Evolutionary conservation across 352 stramenopile genomes (phyloP), one percentile per base, ranked within the genome.

Genomic region (Phytophthora pluvialis): DNA sequence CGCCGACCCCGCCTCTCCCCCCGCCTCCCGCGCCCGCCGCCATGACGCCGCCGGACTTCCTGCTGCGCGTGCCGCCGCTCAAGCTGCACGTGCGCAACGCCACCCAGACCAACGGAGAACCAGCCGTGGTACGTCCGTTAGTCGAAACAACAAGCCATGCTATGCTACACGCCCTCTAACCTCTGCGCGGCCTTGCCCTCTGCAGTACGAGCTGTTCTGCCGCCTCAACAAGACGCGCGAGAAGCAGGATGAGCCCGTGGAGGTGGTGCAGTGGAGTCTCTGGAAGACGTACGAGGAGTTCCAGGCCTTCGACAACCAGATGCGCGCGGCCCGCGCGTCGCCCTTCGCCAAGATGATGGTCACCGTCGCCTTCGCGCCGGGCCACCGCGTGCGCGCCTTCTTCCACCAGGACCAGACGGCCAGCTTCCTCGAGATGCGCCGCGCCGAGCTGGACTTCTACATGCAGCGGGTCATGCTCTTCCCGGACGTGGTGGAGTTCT

Each of bases 271-370:
- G 60, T 94, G 85, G 85, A 90, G 76, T 58, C 59, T 91, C 3
- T 94, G 85, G 85, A 89, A 89, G 55, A 85, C 79, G 12, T 94
- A 90, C 67, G 81, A 91, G 50, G 78, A 90, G 61, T 94, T 94
- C 74, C 82, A 92, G 48, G 63, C 73, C 36, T 85, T 94, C 32
- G 85, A 94, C 53, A 60, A 70, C 47, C 55, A 78, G 38, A 88
- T 94, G 78, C 85, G 85, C 31, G 73, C 69, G 25, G 64, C 64
- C 8, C 70, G 67, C 29, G 57, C 74, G 39, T 90, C 81, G 5
- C 32, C 61, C 10, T 94, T 91, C 60, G 73, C 83, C 52, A 91
- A 90, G 50, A 90, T 91, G 81, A 94, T 94, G 85, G 83, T 94
- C 45, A 91, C 85, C 5, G 85, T 94, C 16, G 77, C 75, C 21